phyloP scores from a whole-genome alignment of 148 eudicot species.

The Fallopia convolvulus region DNA sequence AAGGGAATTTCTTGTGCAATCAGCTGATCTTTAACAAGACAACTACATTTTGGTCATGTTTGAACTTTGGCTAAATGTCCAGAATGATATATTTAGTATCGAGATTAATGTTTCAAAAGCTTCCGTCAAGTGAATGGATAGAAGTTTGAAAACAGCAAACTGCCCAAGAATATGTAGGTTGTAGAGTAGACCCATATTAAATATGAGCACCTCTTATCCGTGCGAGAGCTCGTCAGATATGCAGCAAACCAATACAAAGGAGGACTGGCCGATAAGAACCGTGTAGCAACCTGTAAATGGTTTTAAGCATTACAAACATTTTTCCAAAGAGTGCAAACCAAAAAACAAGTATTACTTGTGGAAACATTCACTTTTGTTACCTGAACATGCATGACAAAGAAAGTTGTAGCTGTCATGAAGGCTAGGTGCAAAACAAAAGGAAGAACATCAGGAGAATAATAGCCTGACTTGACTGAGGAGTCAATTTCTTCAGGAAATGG shows the following conservation, averaged over 20 bases:
- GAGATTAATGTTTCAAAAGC: neutral
- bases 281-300: constrained; percentile 71
- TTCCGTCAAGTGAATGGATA: constrained; percentile 77
- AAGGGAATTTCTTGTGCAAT: neutral
- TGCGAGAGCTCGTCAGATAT: constrained; percentile 33
- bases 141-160: constrained; percentile 89
- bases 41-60: neutral
- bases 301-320: neutral
- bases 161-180: constrained; percentile 80
- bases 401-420: constrained; percentile 78
- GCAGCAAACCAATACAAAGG: constrained; percentile 93
- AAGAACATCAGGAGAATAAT: constrained; percentile 35
- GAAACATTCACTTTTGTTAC: constrained; percentile 21
- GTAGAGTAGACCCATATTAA: constrained; percentile 67
- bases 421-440: constrained; percentile 75
- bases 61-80: neutral
- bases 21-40: neutral
- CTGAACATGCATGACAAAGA: constrained; percentile 95
- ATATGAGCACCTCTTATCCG: constrained; percentile 48
- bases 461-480: constrained; percentile 22
- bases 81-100: neutral
- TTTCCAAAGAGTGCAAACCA: neutral
- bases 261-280: constrained; percentile 90
- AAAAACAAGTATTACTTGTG: neutral
- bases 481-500: constrained; percentile 20